Evolutionary conservation across 495 filamentous ascomycete species (phyloP).

Genomic region (Daldinia grandis): DNA sequence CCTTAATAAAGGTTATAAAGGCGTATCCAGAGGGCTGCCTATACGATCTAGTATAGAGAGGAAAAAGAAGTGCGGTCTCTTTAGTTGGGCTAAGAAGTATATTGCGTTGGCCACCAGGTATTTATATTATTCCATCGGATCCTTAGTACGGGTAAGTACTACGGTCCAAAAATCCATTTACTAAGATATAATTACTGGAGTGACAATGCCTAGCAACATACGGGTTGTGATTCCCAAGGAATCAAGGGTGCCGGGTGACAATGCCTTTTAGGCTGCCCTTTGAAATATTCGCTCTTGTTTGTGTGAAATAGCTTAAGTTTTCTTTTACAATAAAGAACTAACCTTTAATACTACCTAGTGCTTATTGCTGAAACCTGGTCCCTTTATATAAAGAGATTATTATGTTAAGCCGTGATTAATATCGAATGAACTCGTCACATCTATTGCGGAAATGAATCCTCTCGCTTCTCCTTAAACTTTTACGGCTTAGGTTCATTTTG

Average conservation of each 20-base stretch:
- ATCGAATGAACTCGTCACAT: background rate
- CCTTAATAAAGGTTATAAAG: background rate
- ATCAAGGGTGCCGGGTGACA: background rate
- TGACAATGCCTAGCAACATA: background rate
- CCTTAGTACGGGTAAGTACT: background rate
- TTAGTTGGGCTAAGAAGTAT: background rate
- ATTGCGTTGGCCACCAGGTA: background rate
- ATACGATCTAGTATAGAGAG: background rate
- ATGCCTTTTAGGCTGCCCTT: background rate
- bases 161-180: background rate
- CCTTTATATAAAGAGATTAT: background rate
- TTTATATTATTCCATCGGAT: background rate
- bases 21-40: background rate
- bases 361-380: background rate
- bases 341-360: background rate
- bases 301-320: background rate
- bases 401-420: background rate
- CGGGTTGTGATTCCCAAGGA: background rate
- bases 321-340: background rate
- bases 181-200: background rate
- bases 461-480: background rate
- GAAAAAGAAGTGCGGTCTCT: background rate
- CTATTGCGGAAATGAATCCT: background rate
- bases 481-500: background rate
- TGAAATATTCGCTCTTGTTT: background rate